These are phyloP conservation scores for Pythium biforme DNA, from an alignment of 352 stramenopile genomes.

Conservation along the genomic window DNA sequence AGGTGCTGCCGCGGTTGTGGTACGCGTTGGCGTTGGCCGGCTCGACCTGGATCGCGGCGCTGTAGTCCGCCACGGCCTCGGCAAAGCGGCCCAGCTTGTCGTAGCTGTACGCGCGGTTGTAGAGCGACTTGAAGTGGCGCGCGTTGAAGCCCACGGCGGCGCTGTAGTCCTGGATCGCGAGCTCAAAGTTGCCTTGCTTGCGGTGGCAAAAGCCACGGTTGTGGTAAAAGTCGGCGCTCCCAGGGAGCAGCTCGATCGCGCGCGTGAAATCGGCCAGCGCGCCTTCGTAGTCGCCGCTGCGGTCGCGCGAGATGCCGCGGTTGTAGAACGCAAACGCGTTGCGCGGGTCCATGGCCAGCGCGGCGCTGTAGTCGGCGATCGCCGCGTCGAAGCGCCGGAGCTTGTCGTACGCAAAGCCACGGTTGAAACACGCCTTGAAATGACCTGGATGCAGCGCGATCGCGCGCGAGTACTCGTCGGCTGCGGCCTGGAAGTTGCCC, in stretches of 20 bases:
- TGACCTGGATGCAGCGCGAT: constrained; percentile 71
- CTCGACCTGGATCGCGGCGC: constrained; percentile 58
- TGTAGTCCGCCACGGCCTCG: constrained; percentile 79
- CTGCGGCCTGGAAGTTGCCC: constrained; percentile 76
- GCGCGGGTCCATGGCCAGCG: constrained; percentile 58
- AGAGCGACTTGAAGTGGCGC: constrained; percentile 86
- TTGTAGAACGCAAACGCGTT: constrained; percentile 87
- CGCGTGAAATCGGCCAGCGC: constrained; percentile 80
- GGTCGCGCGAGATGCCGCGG: constrained; percentile 80
- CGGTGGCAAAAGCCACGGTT: constrained; percentile 84
- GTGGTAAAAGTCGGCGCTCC: constrained; percentile 81
- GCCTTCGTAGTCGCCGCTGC: constrained; percentile 78
- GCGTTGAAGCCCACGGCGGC: constrained; percentile 65
- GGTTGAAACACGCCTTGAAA: constrained; percentile 91
- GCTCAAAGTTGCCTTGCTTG: constrained; percentile 76
- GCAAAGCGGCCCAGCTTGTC: constrained; percentile 75
- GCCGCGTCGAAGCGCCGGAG: constrained; percentile 69
- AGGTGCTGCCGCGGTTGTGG: constrained; percentile 83
- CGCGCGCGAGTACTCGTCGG: constrained; percentile 75
- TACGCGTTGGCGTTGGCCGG: constrained; percentile 77
- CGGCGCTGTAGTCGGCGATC: constrained; percentile 75
- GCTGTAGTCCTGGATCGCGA: constrained; percentile 79
- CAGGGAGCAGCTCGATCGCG: constrained; percentile 74
- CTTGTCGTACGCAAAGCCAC: constrained; percentile 85
- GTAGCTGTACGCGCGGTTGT: constrained; percentile 86